phyloP scores from a whole-genome alignment of 768 basidiomycete genomes.

The Tylopilus rubrobrunneus region DNA sequence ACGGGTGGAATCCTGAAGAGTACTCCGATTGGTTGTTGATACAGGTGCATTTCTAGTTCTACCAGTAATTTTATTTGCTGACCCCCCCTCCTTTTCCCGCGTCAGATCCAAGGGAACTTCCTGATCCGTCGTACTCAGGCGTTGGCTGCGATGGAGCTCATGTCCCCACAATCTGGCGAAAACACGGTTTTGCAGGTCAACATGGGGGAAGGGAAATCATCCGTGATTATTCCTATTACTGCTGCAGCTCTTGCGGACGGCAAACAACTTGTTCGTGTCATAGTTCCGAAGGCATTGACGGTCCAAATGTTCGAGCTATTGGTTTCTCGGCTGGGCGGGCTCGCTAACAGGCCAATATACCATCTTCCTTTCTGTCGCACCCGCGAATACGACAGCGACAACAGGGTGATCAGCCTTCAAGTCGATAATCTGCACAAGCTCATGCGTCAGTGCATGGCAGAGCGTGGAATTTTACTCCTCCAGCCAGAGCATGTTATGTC shows the following conservation, averaged over 20 bases:
- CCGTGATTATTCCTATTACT: too few relatives aligned
- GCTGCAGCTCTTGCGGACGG: too few relatives aligned
- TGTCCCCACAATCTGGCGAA: constrained; percentile 28
- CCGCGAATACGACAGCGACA: not conserved
- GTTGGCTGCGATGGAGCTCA: constrained; percentile 38
- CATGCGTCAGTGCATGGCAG: constrained; percentile 18
- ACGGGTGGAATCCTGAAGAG: too few relatives aligned
- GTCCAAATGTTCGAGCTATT: constrained; percentile 39
- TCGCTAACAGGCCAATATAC: constrained; percentile 26
- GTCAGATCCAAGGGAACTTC: too few relatives aligned
- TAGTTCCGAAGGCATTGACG: too few relatives aligned
- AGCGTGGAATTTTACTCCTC: constrained; percentile 37
- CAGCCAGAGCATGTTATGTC: constrained; percentile 54
- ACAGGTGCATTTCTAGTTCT: constrained; percentile 15
- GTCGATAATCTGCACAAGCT: constrained; percentile 26
- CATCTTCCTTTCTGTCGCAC: constrained; percentile 44
- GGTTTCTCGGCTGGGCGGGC: constrained; percentile 35
- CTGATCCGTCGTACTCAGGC: too few relatives aligned
- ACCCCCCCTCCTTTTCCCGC: too few relatives aligned
- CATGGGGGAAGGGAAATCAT: too few relatives aligned
- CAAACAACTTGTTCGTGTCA: too few relatives aligned
- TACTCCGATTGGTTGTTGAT: too few relatives aligned
- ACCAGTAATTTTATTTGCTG: not conserved
- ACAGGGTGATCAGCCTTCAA: not conserved
- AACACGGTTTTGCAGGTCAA: constrained; percentile 38